Percentiles rank a stretch among this genome's conserved stretches.
phyloP scores from a whole-genome alignment of 2,329 filamentous ascomycete species.

The Pseudogymnoascus sp. region DNA sequence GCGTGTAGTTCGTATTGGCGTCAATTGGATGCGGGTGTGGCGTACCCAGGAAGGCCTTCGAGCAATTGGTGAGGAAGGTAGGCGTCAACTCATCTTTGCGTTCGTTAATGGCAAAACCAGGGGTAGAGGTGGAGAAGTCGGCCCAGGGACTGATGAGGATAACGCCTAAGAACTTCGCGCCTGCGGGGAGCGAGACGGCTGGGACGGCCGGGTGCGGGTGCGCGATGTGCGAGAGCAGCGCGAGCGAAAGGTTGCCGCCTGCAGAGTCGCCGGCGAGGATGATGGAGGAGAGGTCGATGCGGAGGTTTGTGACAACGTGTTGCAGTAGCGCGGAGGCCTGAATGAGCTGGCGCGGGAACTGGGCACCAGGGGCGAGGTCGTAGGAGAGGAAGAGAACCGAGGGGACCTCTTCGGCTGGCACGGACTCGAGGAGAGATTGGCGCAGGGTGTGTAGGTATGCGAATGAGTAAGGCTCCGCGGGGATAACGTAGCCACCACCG shows the following conservation, averaged over 20 bases:
- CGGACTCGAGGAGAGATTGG: background rate
- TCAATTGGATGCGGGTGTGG: conserved; percentile 19
- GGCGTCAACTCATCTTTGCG: conserved; percentile 42
- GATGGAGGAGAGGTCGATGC: conserved; percentile 27
- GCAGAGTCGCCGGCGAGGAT: conserved; percentile 45
- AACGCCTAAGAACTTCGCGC: conserved; percentile 37
- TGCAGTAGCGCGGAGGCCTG: conserved; percentile 38
- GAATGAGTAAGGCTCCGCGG: conserved; percentile 39
- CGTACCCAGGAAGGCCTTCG: conserved; percentile 37
- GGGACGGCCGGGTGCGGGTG: conserved; percentile 51
- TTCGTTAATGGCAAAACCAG: conserved; percentile 36
- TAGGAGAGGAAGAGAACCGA: conserved; percentile 49
- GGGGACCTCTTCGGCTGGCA: background rate
- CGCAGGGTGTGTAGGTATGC: conserved; percentile 32
- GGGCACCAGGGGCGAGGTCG: conserved; percentile 37
- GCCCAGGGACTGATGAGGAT: conserved; percentile 52
- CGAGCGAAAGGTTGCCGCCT: conserved; percentile 40
- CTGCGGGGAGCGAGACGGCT: conserved; percentile 30
- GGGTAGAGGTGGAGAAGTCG: conserved; percentile 38
- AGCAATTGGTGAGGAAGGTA: conserved; percentile 37
- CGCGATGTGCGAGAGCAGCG: conserved; percentile 40
- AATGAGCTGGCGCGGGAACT: conserved; percentile 40
- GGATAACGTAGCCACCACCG: conserved; percentile 47
- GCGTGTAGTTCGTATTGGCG: conserved; percentile 42
- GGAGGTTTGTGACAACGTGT: conserved; percentile 31